A percentile compares a stretch with the other conserved stretches of the same genome.
These are phyloP conservation scores for Uncinocarpus reesii DNA, from an alignment of 2,329 filamentous ascomycete species.

Conservation along the genomic window DNA sequence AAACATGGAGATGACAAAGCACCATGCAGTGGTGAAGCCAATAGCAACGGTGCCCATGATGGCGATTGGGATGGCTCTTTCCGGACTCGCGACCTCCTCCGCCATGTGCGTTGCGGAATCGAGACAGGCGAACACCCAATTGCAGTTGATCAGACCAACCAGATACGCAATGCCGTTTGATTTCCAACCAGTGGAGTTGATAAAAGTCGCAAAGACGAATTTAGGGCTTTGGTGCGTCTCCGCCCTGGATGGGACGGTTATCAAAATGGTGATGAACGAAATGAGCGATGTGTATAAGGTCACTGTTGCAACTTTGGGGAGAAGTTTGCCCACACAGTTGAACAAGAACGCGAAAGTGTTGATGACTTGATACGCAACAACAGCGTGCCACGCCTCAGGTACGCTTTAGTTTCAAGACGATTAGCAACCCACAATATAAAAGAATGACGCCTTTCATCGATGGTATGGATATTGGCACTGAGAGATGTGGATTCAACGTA, in stretches of 20 bases:
- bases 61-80: constrained; percentile 41
- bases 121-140: constrained; percentile 43
- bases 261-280: constrained; percentile 41
- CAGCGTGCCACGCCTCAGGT: constrained; percentile 28
- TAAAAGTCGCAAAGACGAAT: constrained; percentile 45
- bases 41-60: constrained; percentile 43
- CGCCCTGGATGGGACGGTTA: constrained; percentile 39
- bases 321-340: constrained; percentile 36
- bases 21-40: constrained; percentile 42
- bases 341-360: constrained; percentile 43
- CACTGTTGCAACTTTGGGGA: constrained; percentile 34
- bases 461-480: not conserved
- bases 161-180: constrained; percentile 43
- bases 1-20: constrained; percentile 42
- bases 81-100: constrained; percentile 41
- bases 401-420: constrained; percentile 20
- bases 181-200: constrained; percentile 43
- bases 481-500: constrained; percentile 26
- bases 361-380: constrained; percentile 39
- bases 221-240: constrained; percentile 37
- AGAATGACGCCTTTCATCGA: constrained; percentile 5
- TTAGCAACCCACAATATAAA: not conserved
- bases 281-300: constrained; percentile 40
- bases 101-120: constrained; percentile 44
- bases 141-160: constrained; percentile 43